Percentiles rank a stretch among this genome's conserved stretches.
Conservation (phyloP, 192 early-diverging fungal species). For the Lunasporangiospora selenospora region DNA sequence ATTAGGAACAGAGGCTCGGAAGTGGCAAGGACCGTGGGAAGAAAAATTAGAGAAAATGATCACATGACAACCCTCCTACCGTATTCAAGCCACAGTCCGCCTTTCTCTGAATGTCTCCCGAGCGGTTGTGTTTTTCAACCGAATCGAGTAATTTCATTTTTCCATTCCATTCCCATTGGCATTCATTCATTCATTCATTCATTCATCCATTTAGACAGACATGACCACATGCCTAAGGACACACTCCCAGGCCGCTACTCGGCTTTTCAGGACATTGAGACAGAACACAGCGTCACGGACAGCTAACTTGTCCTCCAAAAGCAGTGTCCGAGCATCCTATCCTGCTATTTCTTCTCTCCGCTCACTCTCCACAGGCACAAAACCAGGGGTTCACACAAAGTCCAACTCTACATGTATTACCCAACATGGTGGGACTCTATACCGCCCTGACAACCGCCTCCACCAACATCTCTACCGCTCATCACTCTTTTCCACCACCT, state of each 20-base stretch:
- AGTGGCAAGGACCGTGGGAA: too few species aligned
- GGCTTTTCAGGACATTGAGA: too few species aligned
- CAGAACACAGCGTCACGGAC: too few species aligned
- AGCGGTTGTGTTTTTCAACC: too few species aligned
- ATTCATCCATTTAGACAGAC: background rate
- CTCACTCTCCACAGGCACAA: background rate
- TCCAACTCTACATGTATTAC: too few species aligned
- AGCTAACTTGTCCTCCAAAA: background rate
- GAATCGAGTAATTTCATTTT: background rate
- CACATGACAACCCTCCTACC: too few species aligned
- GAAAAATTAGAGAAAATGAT: too few species aligned
- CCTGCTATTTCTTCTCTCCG: background rate
- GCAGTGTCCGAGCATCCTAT: background rate
- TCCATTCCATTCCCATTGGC: background rate
- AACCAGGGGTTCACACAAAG: background rate
- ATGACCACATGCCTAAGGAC: background rate
- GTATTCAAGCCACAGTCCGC: too few species aligned
- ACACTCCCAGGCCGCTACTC: too few species aligned
- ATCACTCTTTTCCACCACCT: background rate
- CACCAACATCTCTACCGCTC: background rate
- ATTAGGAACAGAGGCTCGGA: too few species aligned
- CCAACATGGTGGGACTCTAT: too few species aligned
- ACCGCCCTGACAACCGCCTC: background rate
- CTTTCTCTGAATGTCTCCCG: too few species aligned
- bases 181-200: background rate